phyloP scores from a whole-genome alignment of 345 rosid genomes.

The Eucalyptus regnans region DNA sequence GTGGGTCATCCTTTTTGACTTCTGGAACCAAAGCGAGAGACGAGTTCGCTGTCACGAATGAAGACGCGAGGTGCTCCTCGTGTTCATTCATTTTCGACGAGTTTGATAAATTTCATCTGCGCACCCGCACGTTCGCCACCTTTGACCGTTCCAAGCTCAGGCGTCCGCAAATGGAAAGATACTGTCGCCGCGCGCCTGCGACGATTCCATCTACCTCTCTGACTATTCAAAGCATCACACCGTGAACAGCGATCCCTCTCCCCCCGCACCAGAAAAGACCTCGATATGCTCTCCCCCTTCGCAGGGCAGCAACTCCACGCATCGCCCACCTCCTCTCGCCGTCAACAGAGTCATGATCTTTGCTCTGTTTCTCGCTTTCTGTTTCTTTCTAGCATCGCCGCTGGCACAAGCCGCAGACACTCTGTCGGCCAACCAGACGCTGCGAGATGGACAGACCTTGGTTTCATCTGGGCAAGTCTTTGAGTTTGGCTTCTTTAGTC shows the following conservation, averaged over 20 bases:
- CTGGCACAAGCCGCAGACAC: neutral
- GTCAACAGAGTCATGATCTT: neutral
- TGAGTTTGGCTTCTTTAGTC: slow-evolving; percentile 11
- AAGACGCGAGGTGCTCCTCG: neutral
- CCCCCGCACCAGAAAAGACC: neutral
- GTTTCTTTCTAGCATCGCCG: neutral
- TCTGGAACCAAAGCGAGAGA: neutral
- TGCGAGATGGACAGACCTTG: slow-evolving; percentile 1
- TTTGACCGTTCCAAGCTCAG: neutral
- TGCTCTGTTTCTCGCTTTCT: neutral
- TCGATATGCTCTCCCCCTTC: neutral
- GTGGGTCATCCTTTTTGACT: neutral
- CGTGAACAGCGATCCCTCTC: neutral
- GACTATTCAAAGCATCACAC: neutral
- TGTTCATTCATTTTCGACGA: neutral
- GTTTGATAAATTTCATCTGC: neutral
- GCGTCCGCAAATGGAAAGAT: fast-evolving
- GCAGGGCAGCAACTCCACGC: neutral
- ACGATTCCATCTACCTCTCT: neutral
- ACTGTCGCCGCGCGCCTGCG: neutral
- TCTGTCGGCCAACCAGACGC: neutral
- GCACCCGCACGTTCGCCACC: neutral
- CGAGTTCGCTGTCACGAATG: neutral
- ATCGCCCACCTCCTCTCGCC: neutral
- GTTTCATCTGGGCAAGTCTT: neutral